Conservation (phyloP, 345 rosid species). For the Luvunga scandens region DNA sequence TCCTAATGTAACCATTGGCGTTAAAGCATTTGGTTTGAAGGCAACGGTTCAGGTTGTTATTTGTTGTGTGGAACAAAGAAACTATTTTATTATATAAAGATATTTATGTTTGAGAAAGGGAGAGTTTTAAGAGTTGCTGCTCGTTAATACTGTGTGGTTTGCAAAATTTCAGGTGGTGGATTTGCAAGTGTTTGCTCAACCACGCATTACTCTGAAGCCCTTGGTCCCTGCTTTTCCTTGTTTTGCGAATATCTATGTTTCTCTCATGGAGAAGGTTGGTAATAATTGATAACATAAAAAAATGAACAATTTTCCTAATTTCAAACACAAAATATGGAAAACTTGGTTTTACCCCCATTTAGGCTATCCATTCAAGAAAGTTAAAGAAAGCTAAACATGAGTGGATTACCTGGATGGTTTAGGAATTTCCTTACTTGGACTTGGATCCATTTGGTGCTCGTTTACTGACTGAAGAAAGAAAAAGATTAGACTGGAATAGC, state of each 20-base stretch:
- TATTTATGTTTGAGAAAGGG: neutral
- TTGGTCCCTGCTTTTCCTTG: slow-evolving; percentile 95
- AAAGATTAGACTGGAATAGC: neutral
- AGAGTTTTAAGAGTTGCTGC: neutral
- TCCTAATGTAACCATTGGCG: slow-evolving; percentile 69
- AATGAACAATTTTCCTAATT: neutral
- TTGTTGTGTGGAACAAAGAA: neutral
- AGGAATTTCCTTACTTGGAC: neutral
- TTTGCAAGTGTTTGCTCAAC: slow-evolving; percentile 85
- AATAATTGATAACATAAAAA: neutral
- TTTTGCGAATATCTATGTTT: slow-evolving; percentile 79
- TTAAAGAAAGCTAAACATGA: neutral
- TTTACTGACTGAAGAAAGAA: neutral
- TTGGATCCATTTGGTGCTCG: slow-evolving; percentile 1
- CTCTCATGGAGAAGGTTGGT: slow-evolving; percentile 94
- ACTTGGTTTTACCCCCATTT: neutral
- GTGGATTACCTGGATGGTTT: neutral
- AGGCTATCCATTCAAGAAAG: neutral
- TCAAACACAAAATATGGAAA: neutral
- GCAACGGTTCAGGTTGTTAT: slow-evolving; percentile 82
- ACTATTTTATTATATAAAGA: neutral
- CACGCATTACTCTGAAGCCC: slow-evolving; percentile 94
- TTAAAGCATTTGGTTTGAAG: slow-evolving; percentile 88
- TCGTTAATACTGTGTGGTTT: slow-evolving; percentile 18
- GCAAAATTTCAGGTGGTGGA: slow-evolving; percentile 63